Evolutionary conservation across 768 basidiomycete genomes (phyloP).

Genomic region (Suillus weaverae): DNA sequence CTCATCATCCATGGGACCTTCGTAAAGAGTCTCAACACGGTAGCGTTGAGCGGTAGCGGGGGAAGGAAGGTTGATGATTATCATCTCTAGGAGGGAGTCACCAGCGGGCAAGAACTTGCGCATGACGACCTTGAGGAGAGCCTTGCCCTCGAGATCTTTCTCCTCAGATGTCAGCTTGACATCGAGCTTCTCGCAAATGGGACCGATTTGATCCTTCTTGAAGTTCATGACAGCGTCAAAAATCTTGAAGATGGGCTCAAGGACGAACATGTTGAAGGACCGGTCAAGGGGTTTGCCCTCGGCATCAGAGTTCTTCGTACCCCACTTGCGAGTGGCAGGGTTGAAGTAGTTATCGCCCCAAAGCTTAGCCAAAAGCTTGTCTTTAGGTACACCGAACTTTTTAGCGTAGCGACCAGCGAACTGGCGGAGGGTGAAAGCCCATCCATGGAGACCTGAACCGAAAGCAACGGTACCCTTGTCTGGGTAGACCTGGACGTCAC

Average conservation of each 20-base stretch:
- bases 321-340: constrained; percentile 95
- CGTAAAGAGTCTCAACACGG: constrained; percentile 99
- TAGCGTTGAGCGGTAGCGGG: constrained; percentile 96
- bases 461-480: constrained; percentile 98
- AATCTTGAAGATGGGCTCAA: constrained; percentile 98
- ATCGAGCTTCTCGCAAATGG: constrained; percentile 96
- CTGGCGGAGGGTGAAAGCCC: constrained; percentile 98
- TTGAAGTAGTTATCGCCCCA: constrained; percentile 99
- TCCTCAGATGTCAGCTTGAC: constrained; percentile 86
- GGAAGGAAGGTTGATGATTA: constrained; percentile 98
- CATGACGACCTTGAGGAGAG: constrained; percentile 96
- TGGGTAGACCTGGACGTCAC: constrained; percentile 98
- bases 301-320: constrained; percentile 68
- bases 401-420: constrained; percentile 94
- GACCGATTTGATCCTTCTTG: constrained; percentile 85
- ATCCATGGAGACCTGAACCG: constrained; percentile 98
- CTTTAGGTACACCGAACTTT: constrained; percentile 98
- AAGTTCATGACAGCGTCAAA: constrained; percentile 99
- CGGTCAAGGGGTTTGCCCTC: constrained; percentile 94
- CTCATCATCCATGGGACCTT: constrained; percentile 99
- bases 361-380: constrained; percentile 95
- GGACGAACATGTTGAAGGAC: constrained; percentile 97
- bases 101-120: constrained; percentile 99
- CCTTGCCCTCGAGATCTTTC: constrained; percentile 93
- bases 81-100: constrained; percentile 99